Percentiles rank a stretch among this genome's conserved stretches.
phyloP scores from a whole-genome alignment of 2,329 filamentous ascomycete genomes.

The Talaromyces islandicus region DNA sequence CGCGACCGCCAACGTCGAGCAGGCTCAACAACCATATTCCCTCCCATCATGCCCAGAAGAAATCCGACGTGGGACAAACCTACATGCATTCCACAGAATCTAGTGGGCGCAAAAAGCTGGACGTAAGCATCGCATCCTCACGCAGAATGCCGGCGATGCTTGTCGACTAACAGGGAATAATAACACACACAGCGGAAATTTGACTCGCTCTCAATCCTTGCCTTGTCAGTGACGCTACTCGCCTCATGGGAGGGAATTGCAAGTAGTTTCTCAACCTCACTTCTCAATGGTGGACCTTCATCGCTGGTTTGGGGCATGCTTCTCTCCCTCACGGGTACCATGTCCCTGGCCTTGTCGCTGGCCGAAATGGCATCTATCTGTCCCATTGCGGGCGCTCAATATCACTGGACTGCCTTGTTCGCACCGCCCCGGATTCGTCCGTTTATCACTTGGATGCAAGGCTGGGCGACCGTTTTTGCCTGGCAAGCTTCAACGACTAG shows the following conservation, averaged over 20 bases:
- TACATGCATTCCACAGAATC: constrained; percentile 15
- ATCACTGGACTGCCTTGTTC: constrained; percentile 27
- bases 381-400: constrained; percentile 29
- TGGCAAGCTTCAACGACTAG: constrained; percentile 32
- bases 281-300: constrained; percentile 28
- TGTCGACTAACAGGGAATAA: not conserved
- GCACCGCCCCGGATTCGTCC: constrained; percentile 6
- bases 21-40: not conserved
- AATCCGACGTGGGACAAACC: not conserved
- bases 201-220: constrained; percentile 29
- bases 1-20: not conserved
- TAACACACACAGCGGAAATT: constrained; percentile 16
- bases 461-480: constrained; percentile 29
- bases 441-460: constrained; percentile 13
- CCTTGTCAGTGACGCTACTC: constrained; percentile 32
- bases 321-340: constrained; percentile 25
- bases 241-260: constrained; percentile 33
- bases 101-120: constrained; percentile 19
- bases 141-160: not conserved
- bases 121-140: constrained; percentile 14
- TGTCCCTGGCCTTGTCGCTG: constrained; percentile 29
- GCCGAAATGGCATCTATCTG: constrained; percentile 36
- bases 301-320: constrained; percentile 30
- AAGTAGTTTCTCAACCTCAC: constrained; percentile 18
- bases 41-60: not conserved